Base-by-base conservation (phyloP, 805 yeast genomes). In the Ogataea corticis region DNA sequence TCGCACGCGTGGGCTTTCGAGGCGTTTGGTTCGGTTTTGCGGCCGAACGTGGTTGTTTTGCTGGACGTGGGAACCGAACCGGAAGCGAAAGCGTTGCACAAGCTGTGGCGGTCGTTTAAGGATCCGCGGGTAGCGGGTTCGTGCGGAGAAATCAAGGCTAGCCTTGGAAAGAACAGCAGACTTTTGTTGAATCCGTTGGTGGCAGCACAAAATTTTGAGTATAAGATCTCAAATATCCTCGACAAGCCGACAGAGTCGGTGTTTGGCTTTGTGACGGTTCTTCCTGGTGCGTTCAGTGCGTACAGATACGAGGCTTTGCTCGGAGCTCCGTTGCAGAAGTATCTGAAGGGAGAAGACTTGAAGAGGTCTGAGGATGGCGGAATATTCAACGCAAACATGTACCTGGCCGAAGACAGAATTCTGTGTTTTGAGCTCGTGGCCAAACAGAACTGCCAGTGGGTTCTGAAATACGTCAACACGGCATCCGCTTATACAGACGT, bases 1-100 rank as follows among this genome's bases (percentile, higher is more conserved):
- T 89, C 97, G 3, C 99, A 92, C 68, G 77, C 97, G 57, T 92
- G 99, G 99, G 90, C 95, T 25, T 83, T 92, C 67, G 94, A 92
- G 65, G 95, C 96, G 2, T 88, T 92, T 70, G 87, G 90, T 12
- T 87, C 91, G 28, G 73, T 85, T 25, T 68, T 92, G 43, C 75
- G 85, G 42, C 98, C 99, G 3, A 82, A 82, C 41, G 85, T 90
- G 19, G 86, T 94, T 21, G 83, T 88, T 50, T 71, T 92, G 43
- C 70, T 94, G 42, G 98, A 94, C 68, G 96, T 96, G 17, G 99
- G 99, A 58, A 92, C 99, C 1, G 85, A 84, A 63, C 97, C 98
- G 2, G 79, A 87, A 4, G 77, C 80, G 50, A 88, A 87, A 54
- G 84, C 97, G 2, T 79, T 92, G 41, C 91, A 87, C 64, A 86